Conservation (phyloP, 768 basidiomycete species). For the Lactarius indigo region DNA sequence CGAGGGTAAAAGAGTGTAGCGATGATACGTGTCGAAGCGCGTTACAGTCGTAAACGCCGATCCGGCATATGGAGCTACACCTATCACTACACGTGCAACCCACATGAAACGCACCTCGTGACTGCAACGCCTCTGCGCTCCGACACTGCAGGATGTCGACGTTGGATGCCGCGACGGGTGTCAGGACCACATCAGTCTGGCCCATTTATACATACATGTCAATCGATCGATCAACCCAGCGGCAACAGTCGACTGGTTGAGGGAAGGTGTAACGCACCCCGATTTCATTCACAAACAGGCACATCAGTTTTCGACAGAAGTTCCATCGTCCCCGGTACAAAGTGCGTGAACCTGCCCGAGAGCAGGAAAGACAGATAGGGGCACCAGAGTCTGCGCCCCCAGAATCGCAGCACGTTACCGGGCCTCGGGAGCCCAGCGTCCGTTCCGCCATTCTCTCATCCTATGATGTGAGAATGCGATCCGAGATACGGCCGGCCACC, state of each 20-base stretch:
- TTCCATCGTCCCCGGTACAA: constrained; percentile 47
- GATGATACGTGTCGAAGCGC: constrained; percentile 44
- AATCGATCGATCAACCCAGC: background rate
- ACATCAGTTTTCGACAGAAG: constrained; percentile 47
- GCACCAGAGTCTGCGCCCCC: constrained; percentile 48
- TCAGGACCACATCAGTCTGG: constrained; percentile 55
- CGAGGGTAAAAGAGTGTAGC: constrained; percentile 50
- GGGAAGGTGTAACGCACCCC: constrained; percentile 42
- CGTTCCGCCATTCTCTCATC: constrained; percentile 47
- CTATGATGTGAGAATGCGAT: constrained; percentile 42
- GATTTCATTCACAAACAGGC: constrained; percentile 59
- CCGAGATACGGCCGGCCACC: constrained; percentile 56
- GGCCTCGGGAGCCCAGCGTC: constrained; percentile 66
- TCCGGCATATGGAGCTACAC: background rate
- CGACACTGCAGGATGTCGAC: constrained; percentile 58
- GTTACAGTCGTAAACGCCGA: constrained; percentile 32
- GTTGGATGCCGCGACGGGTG: constrained; percentile 52
- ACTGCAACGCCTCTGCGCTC: constrained; percentile 65
- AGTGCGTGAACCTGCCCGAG: constrained; percentile 50
- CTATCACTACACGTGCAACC: background rate
- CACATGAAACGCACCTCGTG: constrained; percentile 39
- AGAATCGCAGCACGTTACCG: constrained; percentile 52
- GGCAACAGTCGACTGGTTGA: background rate
- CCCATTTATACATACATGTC: background rate
- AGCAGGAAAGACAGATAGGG: constrained; percentile 48